Evolutionary conservation across 495 filamentous ascomycete genomes (phyloP).

Genomic region (Aspergillus taichungensis): DNA sequence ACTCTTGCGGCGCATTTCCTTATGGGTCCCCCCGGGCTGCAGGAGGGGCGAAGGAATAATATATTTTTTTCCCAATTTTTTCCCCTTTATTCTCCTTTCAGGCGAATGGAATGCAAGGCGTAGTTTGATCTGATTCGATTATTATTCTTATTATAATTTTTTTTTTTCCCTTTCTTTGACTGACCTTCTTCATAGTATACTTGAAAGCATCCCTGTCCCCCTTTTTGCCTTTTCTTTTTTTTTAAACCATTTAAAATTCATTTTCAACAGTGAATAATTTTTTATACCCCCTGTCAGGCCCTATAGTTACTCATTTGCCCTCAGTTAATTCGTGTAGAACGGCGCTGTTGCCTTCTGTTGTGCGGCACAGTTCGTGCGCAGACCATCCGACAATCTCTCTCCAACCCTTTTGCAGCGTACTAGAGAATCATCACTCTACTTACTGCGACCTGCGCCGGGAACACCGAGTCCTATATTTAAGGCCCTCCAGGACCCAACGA

Average conservation of each 20-base stretch:
- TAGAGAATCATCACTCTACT: constrained; percentile 3
- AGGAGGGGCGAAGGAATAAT: constrained; percentile 3
- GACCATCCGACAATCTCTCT: too few relatives aligned
- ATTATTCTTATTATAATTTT: constrained; percentile 6
- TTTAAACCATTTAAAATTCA: neutral
- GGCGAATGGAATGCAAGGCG: neutral
- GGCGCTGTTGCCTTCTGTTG: too few relatives aligned
- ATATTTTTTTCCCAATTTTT: neutral
- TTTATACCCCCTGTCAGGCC: too few relatives aligned
- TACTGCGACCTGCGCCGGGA: constrained; percentile 4
- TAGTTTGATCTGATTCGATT: constrained; percentile 3
- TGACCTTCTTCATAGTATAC: constrained; percentile 1
- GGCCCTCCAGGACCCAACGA: constrained; percentile 12
- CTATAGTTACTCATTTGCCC: too few relatives aligned
- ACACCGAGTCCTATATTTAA: constrained; percentile 15
- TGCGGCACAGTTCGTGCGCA: too few relatives aligned
- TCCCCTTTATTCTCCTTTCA: too few relatives aligned
- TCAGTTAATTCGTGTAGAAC: too few relatives aligned
- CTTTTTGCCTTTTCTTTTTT: constrained; percentile 5
- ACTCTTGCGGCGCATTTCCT: constrained; percentile 7
- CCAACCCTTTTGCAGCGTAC: too few relatives aligned
- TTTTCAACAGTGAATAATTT: too few relatives aligned
- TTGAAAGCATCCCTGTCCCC: neutral
- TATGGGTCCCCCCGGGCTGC: constrained; percentile 3
- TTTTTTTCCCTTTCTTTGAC: constrained; percentile 1